A percentile compares a stretch with the other conserved stretches of the same genome.
phyloP scores from a whole-genome alignment of 2,329 filamentous ascomycete species.

The Onygena corvina region DNA sequence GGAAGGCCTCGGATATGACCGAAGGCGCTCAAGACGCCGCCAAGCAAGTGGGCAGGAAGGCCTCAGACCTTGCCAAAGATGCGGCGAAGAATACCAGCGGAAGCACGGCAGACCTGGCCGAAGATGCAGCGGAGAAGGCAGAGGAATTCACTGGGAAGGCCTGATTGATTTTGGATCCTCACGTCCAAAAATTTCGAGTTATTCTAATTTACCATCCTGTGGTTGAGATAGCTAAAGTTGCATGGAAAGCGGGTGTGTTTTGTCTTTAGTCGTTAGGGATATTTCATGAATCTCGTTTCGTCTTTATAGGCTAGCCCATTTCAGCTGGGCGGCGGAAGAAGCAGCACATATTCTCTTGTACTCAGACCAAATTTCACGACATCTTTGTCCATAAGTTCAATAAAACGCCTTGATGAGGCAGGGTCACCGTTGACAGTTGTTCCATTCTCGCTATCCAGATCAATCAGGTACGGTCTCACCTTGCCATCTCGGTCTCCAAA shows the following conservation, averaged over 20 bases:
- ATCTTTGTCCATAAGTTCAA: constrained; percentile 81
- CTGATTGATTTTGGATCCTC: constrained; percentile 5
- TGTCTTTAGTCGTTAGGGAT: too few species aligned
- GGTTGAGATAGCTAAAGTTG: too few species aligned
- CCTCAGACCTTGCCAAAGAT: constrained; percentile 19
- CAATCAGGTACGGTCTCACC: constrained; percentile 80
- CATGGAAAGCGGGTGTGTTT: too few species aligned
- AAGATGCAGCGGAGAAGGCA: constrained; percentile 21
- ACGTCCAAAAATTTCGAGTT: background rate
- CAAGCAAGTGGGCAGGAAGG: constrained; percentile 31
- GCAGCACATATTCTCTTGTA: constrained; percentile 87
- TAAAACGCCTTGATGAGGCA: constrained; percentile 63
- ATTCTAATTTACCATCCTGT: too few species aligned
- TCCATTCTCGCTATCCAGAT: constrained; percentile 87
- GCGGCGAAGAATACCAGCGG: constrained; percentile 22
- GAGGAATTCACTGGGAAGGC: constrained; percentile 21
- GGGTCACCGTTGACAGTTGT: constrained; percentile 67
- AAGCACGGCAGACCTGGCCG: constrained; percentile 24
- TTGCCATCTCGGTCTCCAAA: constrained; percentile 70
- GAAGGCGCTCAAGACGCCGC: constrained; percentile 30
- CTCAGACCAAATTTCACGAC: constrained; percentile 79
- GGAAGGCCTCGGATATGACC: constrained; percentile 24
- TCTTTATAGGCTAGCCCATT: background rate
- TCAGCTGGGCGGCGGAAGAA: constrained; percentile 48
- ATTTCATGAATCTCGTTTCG: too few species aligned